These are phyloP conservation scores for Hanseniaspora mollemarum DNA, from an alignment of 805 yeast genomes.

Conservation along the genomic window DNA sequence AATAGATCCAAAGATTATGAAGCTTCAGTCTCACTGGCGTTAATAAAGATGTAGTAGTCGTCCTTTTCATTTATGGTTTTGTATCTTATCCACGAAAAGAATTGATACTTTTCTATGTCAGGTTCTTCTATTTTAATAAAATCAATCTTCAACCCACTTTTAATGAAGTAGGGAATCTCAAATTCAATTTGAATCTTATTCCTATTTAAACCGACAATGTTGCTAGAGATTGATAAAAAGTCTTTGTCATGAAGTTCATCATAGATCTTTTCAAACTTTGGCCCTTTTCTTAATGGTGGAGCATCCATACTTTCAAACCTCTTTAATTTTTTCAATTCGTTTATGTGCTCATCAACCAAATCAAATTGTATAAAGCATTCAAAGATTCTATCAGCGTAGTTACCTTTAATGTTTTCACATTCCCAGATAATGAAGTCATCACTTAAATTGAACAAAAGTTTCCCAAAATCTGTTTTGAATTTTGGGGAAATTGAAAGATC, in stretches of 20 bases:
- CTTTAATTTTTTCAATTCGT: slow-evolving; percentile 22
- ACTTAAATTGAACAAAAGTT: slow-evolving; percentile 61
- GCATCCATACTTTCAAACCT: slow-evolving; percentile 30
- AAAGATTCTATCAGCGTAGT: slow-evolving; percentile 42
- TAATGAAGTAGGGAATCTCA: slow-evolving; percentile 51
- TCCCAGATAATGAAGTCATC: slow-evolving; percentile 62
- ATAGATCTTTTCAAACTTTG: slow-evolving; percentile 28
- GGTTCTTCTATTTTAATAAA: slow-evolving; percentile 58
- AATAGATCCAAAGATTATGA: too few species aligned
- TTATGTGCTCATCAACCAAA: slow-evolving; percentile 26
- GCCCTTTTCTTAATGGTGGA: slow-evolving; percentile 30
- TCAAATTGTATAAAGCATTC: slow-evolving; percentile 48
- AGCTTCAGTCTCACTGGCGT: neutral
- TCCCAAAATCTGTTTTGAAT: slow-evolving; percentile 62
- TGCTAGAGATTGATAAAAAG: neutral
- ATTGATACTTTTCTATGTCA: slow-evolving; percentile 42
- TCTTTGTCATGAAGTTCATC: slow-evolving; percentile 25
- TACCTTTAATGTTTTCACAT: slow-evolving; percentile 45
- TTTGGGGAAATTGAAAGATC: slow-evolving; percentile 44
- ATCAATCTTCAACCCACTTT: slow-evolving; percentile 56
- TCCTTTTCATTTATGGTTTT: slow-evolving; percentile 34
- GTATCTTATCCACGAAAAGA: slow-evolving; percentile 73
- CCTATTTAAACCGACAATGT: neutral
- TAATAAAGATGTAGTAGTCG: slow-evolving; percentile 28
- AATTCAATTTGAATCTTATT: slow-evolving; percentile 40